Evolutionary conservation across 495 filamentous ascomycete genomes (phyloP).

Genomic region (Saxophila tyrrhenica): DNA sequence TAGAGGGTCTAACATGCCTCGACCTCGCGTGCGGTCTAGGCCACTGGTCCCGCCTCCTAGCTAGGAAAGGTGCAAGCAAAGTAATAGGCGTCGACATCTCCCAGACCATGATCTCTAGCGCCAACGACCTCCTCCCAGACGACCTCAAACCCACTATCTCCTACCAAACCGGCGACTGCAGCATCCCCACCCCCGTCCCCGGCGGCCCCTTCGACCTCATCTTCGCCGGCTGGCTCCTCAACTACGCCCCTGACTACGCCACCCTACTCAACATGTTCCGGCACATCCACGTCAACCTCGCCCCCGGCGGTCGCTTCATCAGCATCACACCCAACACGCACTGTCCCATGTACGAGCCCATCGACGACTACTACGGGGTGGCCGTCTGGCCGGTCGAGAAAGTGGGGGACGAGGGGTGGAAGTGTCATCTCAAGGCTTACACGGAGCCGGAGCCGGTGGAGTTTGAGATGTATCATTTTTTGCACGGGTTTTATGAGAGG

Average conservation of each 20-base stretch:
- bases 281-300: constrained; percentile 29
- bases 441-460: neutral
- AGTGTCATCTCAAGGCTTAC: neutral
- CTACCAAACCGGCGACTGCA: constrained; percentile 22
- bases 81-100: constrained; percentile 12
- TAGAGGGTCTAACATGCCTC: constrained; percentile 22
- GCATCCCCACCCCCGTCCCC: constrained; percentile 8
- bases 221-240: constrained; percentile 31
- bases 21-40: constrained; percentile 29
- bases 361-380: constrained; percentile 2
- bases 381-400: neutral
- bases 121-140: neutral
- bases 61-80: constrained; percentile 22
- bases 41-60: constrained; percentile 16
- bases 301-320: constrained; percentile 27
- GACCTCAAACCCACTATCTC: neutral
- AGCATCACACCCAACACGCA: constrained; percentile 20
- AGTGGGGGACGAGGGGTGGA: neutral
- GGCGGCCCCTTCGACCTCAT: constrained; percentile 33
- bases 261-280: constrained; percentile 27
- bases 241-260: constrained; percentile 27
- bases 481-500: neutral
- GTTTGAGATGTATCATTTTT: neutral
- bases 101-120: constrained; percentile 2
- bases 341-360: neutral